These are phyloP conservation scores for Beauveria sp. DNA, from an alignment of 2,329 filamentous ascomycete species.

Conservation along the genomic window DNA sequence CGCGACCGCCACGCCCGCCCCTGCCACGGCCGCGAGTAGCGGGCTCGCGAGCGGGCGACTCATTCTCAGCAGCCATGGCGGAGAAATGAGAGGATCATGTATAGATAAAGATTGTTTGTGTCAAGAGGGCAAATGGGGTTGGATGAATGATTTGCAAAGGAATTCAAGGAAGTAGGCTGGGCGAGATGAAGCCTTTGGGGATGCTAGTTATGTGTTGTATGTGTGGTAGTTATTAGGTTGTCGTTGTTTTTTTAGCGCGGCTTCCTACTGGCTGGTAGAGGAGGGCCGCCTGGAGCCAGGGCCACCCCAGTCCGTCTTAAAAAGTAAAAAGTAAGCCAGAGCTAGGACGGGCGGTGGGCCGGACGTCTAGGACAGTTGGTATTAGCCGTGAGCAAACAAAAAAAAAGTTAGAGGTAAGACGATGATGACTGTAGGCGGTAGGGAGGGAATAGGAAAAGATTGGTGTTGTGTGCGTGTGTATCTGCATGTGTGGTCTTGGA, in stretches of 20 bases:
- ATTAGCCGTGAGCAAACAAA: neutral
- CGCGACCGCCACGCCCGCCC: constrained; percentile 12
- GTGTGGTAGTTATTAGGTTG: constrained; percentile 2
- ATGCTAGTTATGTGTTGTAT: constrained; percentile 1
- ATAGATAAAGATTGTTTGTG: constrained; percentile 1
- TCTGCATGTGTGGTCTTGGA: neutral
- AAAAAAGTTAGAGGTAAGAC: neutral
- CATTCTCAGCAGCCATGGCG: constrained; percentile 31
- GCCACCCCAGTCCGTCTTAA: constrained; percentile 5
- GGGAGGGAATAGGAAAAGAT: neutral
- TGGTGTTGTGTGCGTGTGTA: neutral
- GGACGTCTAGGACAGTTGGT: neutral
- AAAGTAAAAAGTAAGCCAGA: neutral
- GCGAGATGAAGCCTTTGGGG: neutral
- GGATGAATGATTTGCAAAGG: too few relatives aligned
- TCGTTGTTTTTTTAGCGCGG: constrained; percentile 8
- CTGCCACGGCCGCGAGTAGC: constrained; percentile 26
- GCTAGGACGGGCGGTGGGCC: constrained; percentile 2
- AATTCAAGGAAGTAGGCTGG: neutral
- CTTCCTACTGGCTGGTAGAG: constrained; percentile 2
- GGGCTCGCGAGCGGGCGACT: constrained; percentile 29
- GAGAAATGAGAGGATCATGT: constrained; percentile 23
- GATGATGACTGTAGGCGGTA: neutral
- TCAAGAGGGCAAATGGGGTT: too few relatives aligned
- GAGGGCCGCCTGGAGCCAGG: constrained; percentile 5